A percentile compares a stretch with the other conserved stretches of the same genome.
These are phyloP conservation scores for Scortechinia acanthostroma DNA, from an alignment of 2,329 filamentous ascomycete genomes.

Conservation along the genomic window DNA sequence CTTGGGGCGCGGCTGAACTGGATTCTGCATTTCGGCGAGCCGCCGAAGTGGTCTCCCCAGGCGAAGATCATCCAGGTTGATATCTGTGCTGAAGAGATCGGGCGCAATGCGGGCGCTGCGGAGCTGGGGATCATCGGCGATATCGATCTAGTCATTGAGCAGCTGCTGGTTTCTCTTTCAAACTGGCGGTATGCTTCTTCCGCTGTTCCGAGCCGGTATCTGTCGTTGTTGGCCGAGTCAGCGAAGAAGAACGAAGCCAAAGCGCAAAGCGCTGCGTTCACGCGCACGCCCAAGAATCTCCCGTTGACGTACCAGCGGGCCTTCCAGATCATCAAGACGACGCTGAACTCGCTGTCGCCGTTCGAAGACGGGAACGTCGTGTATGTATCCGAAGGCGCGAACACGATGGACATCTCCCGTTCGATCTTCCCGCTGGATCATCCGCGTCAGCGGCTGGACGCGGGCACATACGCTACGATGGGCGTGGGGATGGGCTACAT, in stretches of 20 bases:
- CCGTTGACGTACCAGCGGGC: constrained; percentile 37
- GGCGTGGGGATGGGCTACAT: constrained; percentile 48
- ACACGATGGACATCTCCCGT: constrained; percentile 54
- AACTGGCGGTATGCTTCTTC: constrained; percentile 31
- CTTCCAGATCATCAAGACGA: constrained; percentile 41
- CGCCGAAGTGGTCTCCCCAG: constrained; percentile 40
- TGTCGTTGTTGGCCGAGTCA: constrained; percentile 14
- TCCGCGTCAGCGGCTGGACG: constrained; percentile 45
- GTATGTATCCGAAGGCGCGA: constrained; percentile 49
- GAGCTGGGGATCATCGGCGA: constrained; percentile 41
- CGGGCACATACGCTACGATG: constrained; percentile 52
- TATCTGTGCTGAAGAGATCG: constrained; percentile 42
- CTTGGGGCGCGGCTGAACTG: constrained; percentile 47
- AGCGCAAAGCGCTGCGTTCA: constrained; percentile 25
- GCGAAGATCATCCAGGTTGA: constrained; percentile 48
- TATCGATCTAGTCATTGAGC: constrained; percentile 34
- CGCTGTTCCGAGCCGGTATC: constrained; percentile 19
- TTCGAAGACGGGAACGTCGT: constrained; percentile 36
- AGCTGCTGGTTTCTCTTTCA: constrained; percentile 29
- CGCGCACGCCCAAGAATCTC: constrained; percentile 21
- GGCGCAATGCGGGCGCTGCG: constrained; percentile 36
- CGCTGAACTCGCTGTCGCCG: constrained; percentile 33
- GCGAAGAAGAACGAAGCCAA: constrained; percentile 37
- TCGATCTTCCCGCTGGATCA: constrained; percentile 42
- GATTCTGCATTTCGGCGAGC: constrained; percentile 47